Conservation (phyloP, 2,329 filamentous ascomycete genomes). For the Penicillium sp. region DNA sequence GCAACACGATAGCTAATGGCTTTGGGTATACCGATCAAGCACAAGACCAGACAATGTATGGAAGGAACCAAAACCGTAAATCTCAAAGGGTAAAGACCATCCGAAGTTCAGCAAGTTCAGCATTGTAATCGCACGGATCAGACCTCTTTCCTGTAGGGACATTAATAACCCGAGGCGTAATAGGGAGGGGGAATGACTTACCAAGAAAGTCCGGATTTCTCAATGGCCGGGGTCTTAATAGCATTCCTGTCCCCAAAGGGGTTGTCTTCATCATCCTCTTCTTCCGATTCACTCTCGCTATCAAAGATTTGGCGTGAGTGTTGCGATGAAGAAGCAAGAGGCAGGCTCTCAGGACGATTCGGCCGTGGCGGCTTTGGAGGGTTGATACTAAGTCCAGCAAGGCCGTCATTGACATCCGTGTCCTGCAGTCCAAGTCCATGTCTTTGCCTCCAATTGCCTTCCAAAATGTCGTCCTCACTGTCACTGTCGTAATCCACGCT, state of each 20-base stretch:
- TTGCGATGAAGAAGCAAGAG: conserved; percentile 18
- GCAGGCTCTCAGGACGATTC: conserved; percentile 60
- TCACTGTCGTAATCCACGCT: conserved; percentile 60
- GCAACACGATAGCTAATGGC: conserved; percentile 5
- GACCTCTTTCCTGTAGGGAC: conserved; percentile 25
- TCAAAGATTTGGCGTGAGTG: conserved; percentile 39
- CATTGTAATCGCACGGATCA: conserved; percentile 5
- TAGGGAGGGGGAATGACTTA: conserved; percentile 17
- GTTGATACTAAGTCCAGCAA: conserved; percentile 35
- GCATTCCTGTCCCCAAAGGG: conserved; percentile 84
- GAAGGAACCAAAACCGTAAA: neutral
- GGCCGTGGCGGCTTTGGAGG: conserved; percentile 45
- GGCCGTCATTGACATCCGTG: conserved; percentile 28
- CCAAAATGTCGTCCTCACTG: conserved; percentile 56
- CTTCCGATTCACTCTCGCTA: conserved; percentile 55
- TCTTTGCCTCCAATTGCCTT: conserved; percentile 28
- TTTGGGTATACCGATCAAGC: conserved; percentile 10
- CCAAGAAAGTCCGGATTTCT: conserved; percentile 34
- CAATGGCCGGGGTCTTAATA: conserved; percentile 32
- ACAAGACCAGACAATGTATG: neutral
- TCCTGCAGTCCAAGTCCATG: conserved; percentile 14
- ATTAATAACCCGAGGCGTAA: conserved; percentile 11
- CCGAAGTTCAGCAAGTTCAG: neutral
- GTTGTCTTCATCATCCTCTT: conserved; percentile 76
- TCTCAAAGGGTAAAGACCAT: neutral